A percentile compares a stretch with the other conserved stretches of the same genome.
These are phyloP conservation scores for Prinsepia uniflora DNA, from an alignment of 306 rosid species.

Conservation along the genomic window DNA sequence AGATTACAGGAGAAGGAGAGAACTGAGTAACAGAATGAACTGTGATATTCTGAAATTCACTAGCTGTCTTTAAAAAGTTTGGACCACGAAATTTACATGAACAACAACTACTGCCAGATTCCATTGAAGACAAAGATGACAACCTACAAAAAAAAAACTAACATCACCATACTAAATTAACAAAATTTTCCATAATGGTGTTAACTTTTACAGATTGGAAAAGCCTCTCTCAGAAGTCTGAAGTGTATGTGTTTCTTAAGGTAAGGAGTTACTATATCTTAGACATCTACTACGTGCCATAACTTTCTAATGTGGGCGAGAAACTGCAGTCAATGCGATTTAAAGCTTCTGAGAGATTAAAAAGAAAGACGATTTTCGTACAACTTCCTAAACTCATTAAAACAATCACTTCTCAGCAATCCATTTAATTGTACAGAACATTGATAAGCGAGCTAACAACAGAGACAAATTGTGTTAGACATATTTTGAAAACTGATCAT, in stretches of 20 bases:
- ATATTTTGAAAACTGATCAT: not conserved
- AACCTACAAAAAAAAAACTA: constrained; percentile 17
- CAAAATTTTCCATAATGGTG: constrained; percentile 4
- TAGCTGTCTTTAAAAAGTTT: constrained; percentile 17
- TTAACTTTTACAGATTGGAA: constrained; percentile 2
- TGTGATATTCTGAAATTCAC: constrained; percentile 17
- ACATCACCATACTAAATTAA: constrained; percentile 5
- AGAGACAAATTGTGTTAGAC: not conserved
- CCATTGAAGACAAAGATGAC: constrained; percentile 30
- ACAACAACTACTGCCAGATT: constrained; percentile 31
- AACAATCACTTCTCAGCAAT: not conserved
- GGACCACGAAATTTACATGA: constrained; percentile 22
- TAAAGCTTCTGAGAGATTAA: not conserved
- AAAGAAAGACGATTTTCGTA: not conserved
- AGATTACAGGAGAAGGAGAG: constrained; percentile 54
- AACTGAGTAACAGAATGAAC: constrained; percentile 46
- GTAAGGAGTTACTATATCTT: not conserved
- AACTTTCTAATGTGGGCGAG: not conserved
- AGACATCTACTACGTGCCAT: not conserved
- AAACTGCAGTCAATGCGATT: not conserved
- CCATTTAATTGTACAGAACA: not conserved
- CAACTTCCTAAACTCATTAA: not conserved
- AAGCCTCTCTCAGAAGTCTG: no score
- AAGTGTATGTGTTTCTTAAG: not conserved
- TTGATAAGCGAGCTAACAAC: not conserved